phyloP scores from a whole-genome alignment of 176 grass and related monocot genomes.

The Alopecurus myosuroides region DNA sequence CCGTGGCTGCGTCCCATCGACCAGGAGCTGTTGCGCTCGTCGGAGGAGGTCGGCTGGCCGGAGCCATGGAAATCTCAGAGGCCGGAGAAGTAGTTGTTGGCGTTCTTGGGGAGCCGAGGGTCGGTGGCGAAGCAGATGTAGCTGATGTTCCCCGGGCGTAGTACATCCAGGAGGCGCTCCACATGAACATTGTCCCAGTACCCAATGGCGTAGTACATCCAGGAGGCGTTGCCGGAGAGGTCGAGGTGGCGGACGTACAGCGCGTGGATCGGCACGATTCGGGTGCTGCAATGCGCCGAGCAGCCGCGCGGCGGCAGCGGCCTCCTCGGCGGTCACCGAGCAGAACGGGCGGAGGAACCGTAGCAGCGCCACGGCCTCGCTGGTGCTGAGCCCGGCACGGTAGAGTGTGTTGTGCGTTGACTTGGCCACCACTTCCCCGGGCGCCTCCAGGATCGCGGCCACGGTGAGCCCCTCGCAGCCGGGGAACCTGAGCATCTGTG shows the following conservation, averaged over 20 bases:
- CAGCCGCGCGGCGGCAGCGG: slow-evolving; percentile 36
- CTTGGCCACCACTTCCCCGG: slow-evolving; percentile 89
- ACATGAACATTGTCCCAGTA: too few species aligned
- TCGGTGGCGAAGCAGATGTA: too few species aligned
- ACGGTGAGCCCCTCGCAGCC: slow-evolving; percentile 81
- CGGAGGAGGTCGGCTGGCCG: too few species aligned
- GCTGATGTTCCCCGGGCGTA: too few species aligned
- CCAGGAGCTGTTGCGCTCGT: too few species aligned
- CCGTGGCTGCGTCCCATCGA: too few species aligned
- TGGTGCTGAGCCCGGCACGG: slow-evolving; percentile 58
- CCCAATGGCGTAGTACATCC: too few species aligned
- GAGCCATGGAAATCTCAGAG: too few species aligned
- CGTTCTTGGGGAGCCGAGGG: too few species aligned
- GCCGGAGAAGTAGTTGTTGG: too few species aligned
- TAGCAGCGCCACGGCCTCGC: slow-evolving; percentile 52
- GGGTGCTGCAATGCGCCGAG: slow-evolving; percentile 58
- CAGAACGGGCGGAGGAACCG: slow-evolving; percentile 73
- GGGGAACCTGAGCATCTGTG: slow-evolving; percentile 47
- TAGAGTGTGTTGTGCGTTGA: slow-evolving; percentile 77
- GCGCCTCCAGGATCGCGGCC: slow-evolving; percentile 72
- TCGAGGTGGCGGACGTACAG: slow-evolving; percentile 48
- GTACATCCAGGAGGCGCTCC: too few species aligned
- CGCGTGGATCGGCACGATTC: slow-evolving; percentile 77
- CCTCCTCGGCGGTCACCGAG: slow-evolving; percentile 50
- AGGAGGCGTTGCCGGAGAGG: too few species aligned